A percentile compares a stretch with the other conserved stretches of the same genome.
phyloP scores from a whole-genome alignment of 345 rosid genomes.

The Syzygium oleosum region DNA sequence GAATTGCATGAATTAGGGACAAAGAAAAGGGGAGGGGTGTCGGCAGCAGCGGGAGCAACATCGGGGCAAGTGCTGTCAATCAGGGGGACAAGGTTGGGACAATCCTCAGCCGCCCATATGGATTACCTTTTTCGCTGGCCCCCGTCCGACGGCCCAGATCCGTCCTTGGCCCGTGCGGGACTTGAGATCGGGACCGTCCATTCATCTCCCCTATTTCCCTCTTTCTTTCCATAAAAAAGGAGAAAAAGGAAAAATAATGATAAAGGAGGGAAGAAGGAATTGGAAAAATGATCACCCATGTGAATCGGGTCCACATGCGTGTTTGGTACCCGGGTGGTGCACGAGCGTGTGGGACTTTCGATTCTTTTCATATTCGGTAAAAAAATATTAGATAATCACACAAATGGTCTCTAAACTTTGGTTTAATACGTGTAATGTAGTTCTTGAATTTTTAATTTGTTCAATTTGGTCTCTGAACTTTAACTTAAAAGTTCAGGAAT shows the following conservation, averaged over 20 bases:
- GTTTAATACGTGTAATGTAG: too few species aligned
- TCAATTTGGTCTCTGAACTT: too few species aligned
- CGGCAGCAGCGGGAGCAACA: constrained; percentile 64
- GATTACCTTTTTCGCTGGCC: constrained; percentile 1
- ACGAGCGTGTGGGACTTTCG: neutral
- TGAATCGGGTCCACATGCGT: neutral
- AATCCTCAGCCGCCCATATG: constrained; percentile 54
- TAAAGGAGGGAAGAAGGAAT: neutral
- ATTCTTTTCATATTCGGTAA: neutral
- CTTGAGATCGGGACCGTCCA: constrained; percentile 29
- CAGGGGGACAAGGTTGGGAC: constrained; percentile 81
- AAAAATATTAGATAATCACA: too few species aligned
- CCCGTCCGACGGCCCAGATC: constrained; percentile 33
- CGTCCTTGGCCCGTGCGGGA: constrained; percentile 12
- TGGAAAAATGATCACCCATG: neutral
- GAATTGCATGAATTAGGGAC: constrained; percentile 41
- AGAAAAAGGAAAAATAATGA: neutral
- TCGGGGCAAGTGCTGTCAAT: constrained; percentile 50
- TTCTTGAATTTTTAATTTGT: too few species aligned
- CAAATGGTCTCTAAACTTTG: too few species aligned
- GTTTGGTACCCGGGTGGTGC: neutral
- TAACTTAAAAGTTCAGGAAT: too few species aligned
- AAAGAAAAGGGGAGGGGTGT: constrained; percentile 65
- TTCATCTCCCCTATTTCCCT: neutral
- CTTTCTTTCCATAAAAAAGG: neutral